A percentile compares a stretch with the other conserved stretches of the same genome.
Evolutionary conservation across 371 early-diverging fungal species (phyloP).

Genomic region (Syncephalastrum sp.): DNA sequence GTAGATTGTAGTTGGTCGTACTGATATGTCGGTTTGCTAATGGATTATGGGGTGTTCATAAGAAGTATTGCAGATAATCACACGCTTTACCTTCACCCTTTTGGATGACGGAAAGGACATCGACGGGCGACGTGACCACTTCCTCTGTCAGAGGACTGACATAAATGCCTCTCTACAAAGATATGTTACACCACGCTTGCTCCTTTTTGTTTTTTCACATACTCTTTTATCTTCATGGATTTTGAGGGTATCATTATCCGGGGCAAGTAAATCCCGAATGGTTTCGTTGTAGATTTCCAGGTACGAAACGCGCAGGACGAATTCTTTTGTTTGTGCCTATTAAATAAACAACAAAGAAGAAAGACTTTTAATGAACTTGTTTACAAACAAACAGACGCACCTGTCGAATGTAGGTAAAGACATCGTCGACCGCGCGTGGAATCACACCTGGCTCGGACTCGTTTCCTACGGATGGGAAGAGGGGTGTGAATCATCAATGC

Average conservation of each 20-base stretch:
- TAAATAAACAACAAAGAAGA: background rate
- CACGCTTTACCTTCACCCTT: slow-evolving; percentile 71
- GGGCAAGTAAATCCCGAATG: slow-evolving; percentile 80
- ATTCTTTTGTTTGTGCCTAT: slow-evolving; percentile 14
- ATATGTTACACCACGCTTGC: too few relatives aligned
- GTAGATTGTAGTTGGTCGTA: slow-evolving; percentile 88
- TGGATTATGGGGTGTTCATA: background rate
- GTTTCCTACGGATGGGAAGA: slow-evolving; percentile 53
- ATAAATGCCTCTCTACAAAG: slow-evolving; percentile 75
- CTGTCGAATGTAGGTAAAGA: slow-evolving; percentile 54
- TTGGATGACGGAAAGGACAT: slow-evolving; percentile 78
- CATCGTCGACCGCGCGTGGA: slow-evolving; percentile 50
- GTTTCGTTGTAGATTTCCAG: slow-evolving; percentile 97
- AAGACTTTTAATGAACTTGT: too few relatives aligned
- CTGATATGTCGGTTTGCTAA: slow-evolving; percentile 78
- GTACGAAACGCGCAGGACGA: slow-evolving; percentile 63
- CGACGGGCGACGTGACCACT: slow-evolving; percentile 79
- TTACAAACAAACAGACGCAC: slow-evolving; percentile 16
- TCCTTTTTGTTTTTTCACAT: background rate
- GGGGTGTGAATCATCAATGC: background rate
- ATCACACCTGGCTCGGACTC: slow-evolving; percentile 59
- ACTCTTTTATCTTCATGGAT: slow-evolving; percentile 25
- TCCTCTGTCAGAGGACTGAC: slow-evolving; percentile 87
- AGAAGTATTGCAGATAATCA: too few relatives aligned
- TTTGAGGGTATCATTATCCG: slow-evolving; percentile 1